A percentile compares a stretch with the other conserved stretches of the same genome.
Conservation (phyloP, 257 asterid species). For the Scutellaria galericulata region DNA sequence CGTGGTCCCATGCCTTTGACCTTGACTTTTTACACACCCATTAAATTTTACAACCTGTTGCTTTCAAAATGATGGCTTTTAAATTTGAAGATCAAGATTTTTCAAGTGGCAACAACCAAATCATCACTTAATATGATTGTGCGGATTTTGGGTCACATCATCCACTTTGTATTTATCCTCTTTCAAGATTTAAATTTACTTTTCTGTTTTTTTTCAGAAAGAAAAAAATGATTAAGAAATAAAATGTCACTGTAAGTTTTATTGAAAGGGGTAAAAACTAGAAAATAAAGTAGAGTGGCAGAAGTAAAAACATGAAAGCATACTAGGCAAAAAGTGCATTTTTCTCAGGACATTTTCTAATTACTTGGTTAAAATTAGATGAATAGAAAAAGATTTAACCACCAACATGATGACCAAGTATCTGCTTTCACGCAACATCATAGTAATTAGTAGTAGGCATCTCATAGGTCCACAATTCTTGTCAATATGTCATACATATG, state of each 20-base stretch:
- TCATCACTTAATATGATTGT: conserved; percentile 29
- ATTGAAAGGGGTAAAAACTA: neutral
- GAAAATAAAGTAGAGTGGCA: no score
- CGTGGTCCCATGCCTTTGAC: conserved; percentile 39
- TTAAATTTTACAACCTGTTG: neutral
- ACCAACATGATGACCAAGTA: conserved; percentile 6
- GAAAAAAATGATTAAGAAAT: no score
- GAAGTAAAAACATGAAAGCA: no score
- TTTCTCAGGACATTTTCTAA: no score
- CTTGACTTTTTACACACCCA: neutral
- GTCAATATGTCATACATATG: conserved; percentile 18
- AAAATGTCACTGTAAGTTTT: neutral
- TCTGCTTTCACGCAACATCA: neutral
- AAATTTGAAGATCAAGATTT: conserved; percentile 3
- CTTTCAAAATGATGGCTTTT: conserved; percentile 26
- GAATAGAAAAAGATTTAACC: neutral
- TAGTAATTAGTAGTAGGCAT: conserved; percentile 32
- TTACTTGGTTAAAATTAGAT: neutral
- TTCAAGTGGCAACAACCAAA: conserved; percentile 32
- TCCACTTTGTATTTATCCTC: neutral
- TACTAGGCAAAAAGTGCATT: no score
- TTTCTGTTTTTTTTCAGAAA: no score
- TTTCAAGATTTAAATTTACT: no score
- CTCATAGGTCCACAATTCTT: conserved; percentile 34
- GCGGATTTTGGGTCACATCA: conserved; percentile 31